Percentiles rank a stretch among this genome's conserved stretches.
Evolutionary conservation across 2,329 filamentous ascomycete species (phyloP).

Genomic region (Ceratocystis eucalypticola): DNA sequence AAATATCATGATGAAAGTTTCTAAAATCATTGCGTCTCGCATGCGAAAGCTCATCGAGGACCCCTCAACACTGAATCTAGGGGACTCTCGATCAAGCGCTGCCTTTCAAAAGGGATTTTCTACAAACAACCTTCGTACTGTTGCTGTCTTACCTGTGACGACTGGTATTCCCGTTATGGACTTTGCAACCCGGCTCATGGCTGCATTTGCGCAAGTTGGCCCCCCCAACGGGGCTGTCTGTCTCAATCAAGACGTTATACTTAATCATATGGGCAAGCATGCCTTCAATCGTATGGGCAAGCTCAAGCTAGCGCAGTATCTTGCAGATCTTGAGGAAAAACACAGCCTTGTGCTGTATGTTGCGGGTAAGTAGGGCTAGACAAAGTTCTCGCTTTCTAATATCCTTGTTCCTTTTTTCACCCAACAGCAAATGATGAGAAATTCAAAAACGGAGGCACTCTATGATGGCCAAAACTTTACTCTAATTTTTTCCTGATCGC

Average conservation of each 20-base stretch:
- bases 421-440: slow-evolving; percentile 38
- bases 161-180: slow-evolving; percentile 87
- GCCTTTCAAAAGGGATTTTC: slow-evolving; percentile 53
- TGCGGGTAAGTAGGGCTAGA: slow-evolving; percentile 43
- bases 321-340: slow-evolving; percentile 93
- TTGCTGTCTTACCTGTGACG: slow-evolving; percentile 82
- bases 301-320: slow-evolving; percentile 84
- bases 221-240: slow-evolving; percentile 81
- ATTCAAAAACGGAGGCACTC: slow-evolving; percentile 35
- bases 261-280: slow-evolving; percentile 89
- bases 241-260: slow-evolving; percentile 81
- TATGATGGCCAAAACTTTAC: slow-evolving; percentile 40
- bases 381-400: background rate
- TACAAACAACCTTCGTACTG: slow-evolving; percentile 81
- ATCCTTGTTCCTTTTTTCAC: slow-evolving; percentile 7
- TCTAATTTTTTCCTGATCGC: slow-evolving; percentile 56
- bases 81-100: slow-evolving; percentile 36
- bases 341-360: slow-evolving; percentile 92
- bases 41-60: slow-evolving; percentile 85
- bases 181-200: slow-evolving; percentile 79
- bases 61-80: slow-evolving; percentile 51
- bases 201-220: slow-evolving; percentile 77
- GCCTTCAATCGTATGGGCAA: slow-evolving; percentile 98
- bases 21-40: slow-evolving; percentile 90
- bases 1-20: slow-evolving; percentile 97